Evolutionary conservation across 495 filamentous ascomycete species (phyloP).

Genomic region (Neurospora cerealis): DNA sequence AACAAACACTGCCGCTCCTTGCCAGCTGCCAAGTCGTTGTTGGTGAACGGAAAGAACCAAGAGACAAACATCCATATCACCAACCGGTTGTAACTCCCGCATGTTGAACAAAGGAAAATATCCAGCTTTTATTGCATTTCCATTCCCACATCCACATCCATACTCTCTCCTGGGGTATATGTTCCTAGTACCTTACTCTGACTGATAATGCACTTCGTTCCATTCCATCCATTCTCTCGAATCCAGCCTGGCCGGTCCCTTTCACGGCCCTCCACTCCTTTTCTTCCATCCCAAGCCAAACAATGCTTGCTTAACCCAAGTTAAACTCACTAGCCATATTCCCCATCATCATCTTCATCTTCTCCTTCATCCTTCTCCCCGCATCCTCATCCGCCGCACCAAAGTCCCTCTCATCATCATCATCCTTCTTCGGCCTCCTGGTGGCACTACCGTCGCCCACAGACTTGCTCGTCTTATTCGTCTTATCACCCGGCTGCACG

Average conservation of each 20-base stretch:
- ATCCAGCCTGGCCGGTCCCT: too few relatives aligned
- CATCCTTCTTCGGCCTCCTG: conserved; percentile 14
- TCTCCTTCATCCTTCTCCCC: conserved; percentile 63
- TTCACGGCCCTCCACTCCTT: too few relatives aligned
- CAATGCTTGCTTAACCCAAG: conserved; percentile 46
- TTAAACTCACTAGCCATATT: conserved; percentile 77
- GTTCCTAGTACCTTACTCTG: not conserved
- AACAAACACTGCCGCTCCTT: not conserved
- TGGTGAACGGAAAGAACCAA: not conserved
- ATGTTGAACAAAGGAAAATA: not conserved
- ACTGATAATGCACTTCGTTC: not conserved
- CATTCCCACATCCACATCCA: not conserved
- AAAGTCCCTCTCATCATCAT: conserved; percentile 26
- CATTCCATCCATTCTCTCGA: not conserved
- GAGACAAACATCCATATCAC: not conserved
- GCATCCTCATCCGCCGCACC: conserved; percentile 50
- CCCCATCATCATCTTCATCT: conserved; percentile 65
- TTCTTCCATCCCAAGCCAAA: not conserved
- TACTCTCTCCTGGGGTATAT: not conserved
- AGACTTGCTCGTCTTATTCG: not conserved
- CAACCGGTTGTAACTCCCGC: not conserved
- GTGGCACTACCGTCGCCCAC: conserved; percentile 6
- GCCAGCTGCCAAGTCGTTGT: not conserved
- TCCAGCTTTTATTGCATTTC: not conserved
- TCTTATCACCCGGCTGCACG: conserved; percentile 11